A percentile compares a stretch with the other conserved stretches of the same genome.
Conservation (phyloP, 371 early-diverging fungal species). For the Saksenaea oblongispora region DNA sequence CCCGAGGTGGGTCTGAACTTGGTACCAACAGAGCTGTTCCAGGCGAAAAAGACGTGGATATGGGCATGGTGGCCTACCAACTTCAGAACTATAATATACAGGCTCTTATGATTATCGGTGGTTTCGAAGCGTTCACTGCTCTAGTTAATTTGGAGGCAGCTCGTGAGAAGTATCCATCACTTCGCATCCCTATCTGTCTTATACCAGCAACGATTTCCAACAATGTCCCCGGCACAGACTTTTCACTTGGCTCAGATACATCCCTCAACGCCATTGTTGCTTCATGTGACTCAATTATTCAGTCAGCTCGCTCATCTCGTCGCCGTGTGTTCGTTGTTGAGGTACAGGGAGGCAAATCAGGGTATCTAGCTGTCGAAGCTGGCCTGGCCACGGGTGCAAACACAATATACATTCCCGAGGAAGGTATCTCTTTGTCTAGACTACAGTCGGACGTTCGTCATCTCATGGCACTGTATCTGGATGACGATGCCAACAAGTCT, state of each 20-base stretch:
- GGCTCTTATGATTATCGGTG: slow-evolving; percentile 92
- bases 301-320: slow-evolving; percentile 87
- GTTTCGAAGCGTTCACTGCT: slow-evolving; percentile 89
- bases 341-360: slow-evolving; percentile 97
- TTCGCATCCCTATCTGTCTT: slow-evolving; percentile 91
- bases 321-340: slow-evolving; percentile 98
- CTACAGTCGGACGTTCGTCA: slow-evolving; percentile 86
- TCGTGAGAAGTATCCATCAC: slow-evolving; percentile 78
- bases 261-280: slow-evolving; percentile 96
- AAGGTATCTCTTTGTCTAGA: slow-evolving; percentile 79
- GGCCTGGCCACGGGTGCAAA: slow-evolving; percentile 95
- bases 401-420: slow-evolving; percentile 95
- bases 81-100: slow-evolving; percentile 90
- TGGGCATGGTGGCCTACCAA: slow-evolving; percentile 80
- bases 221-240: slow-evolving; percentile 98
- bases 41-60: slow-evolving; percentile 68
- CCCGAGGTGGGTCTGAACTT: slow-evolving; percentile 91
- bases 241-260: slow-evolving; percentile 96
- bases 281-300: slow-evolving; percentile 92
- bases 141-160: slow-evolving; percentile 70
- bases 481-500: slow-evolving; percentile 62
- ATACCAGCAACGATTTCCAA: slow-evolving; percentile 98
- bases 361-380: slow-evolving; percentile 92
- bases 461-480: slow-evolving; percentile 73
- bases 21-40: slow-evolving; percentile 95